Evolutionary conservation across 768 basidiomycete genomes (phyloP).

Genomic region (Leccinum rimulosum): DNA sequence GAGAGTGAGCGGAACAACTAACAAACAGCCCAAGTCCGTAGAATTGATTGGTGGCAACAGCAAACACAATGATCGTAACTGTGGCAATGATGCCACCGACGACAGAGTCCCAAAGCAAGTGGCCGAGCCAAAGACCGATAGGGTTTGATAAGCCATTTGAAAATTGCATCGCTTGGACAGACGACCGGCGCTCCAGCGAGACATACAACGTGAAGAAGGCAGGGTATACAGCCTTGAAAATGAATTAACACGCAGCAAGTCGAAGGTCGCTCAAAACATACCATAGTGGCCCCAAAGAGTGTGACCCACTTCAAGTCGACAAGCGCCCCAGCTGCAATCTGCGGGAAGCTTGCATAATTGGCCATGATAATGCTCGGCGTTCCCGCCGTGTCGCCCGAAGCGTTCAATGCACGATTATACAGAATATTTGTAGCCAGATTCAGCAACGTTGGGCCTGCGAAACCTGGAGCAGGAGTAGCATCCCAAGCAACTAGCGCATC

Average conservation of each 20-base stretch:
- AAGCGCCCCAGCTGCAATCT: constrained; percentile 52
- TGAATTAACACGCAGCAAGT: not conserved
- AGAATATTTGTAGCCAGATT: constrained; percentile 69
- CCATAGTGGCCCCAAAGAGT: constrained; percentile 75
- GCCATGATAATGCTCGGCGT: constrained; percentile 55
- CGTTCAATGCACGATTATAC: constrained; percentile 60
- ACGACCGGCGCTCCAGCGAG: constrained; percentile 62
- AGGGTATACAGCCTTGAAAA: constrained; percentile 63
- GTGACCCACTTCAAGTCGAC: constrained; percentile 69
- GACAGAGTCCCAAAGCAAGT: constrained; percentile 70
- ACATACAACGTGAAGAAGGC: constrained; percentile 82
- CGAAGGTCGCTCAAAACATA: constrained; percentile 25
- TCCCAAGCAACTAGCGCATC: constrained; percentile 70
- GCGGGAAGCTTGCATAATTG: constrained; percentile 57
- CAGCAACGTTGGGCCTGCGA: constrained; percentile 57
- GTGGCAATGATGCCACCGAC: constrained; percentile 59
- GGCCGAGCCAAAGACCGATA: constrained; percentile 74
- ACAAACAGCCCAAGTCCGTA: constrained; percentile 61
- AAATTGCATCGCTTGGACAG: constrained; percentile 79
- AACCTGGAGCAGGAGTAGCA: constrained; percentile 54
- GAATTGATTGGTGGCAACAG: constrained; percentile 57
- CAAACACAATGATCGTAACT: constrained; percentile 62
- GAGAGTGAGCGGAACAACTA: constrained; percentile 33
- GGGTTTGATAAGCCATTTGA: constrained; percentile 73
- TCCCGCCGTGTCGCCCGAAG: constrained; percentile 37